These are phyloP conservation scores for Ophiostoma ips DNA, from an alignment of 2,329 filamentous ascomycete genomes.

Conservation along the genomic window DNA sequence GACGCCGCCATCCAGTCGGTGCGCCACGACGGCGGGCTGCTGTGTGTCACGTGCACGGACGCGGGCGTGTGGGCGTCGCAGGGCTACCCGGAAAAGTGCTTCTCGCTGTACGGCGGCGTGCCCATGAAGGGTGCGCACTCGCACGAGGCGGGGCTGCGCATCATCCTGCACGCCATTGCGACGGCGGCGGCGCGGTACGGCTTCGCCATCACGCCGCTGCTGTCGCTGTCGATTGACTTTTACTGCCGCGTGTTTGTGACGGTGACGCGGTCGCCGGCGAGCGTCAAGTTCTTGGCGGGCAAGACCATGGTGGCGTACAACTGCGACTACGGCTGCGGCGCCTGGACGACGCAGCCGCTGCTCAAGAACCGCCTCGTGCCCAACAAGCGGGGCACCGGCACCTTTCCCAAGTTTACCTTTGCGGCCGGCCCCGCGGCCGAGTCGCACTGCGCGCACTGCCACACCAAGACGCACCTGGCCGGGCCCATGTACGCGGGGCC, in stretches of 20 bases:
- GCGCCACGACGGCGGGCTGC: slow-evolving; percentile 68
- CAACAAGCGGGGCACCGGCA: slow-evolving; percentile 56
- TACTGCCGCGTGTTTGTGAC: slow-evolving; percentile 83
- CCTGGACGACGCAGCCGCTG: slow-evolving; percentile 73
- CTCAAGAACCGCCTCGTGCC: slow-evolving; percentile 51
- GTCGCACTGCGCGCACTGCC: slow-evolving; percentile 67
- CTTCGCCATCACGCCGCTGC: slow-evolving; percentile 72
- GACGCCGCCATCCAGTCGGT: slow-evolving; percentile 82
- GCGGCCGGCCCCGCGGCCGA: slow-evolving; percentile 55
- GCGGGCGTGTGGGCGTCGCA: slow-evolving; percentile 89
- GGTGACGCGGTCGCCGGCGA: slow-evolving; percentile 62
- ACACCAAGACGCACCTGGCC: slow-evolving; percentile 69
- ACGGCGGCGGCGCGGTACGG: slow-evolving; percentile 74
- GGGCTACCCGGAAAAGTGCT: slow-evolving; percentile 89
- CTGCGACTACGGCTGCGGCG: slow-evolving; percentile 82
- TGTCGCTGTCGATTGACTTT: slow-evolving; percentile 92
- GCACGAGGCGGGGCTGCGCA: slow-evolving; percentile 77
- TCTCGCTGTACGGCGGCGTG: slow-evolving; percentile 80
- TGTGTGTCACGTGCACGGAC: slow-evolving; percentile 95
- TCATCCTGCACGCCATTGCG: slow-evolving; percentile 74
- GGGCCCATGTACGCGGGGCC: slow-evolving; percentile 94
- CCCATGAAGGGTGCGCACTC: slow-evolving; percentile 74
- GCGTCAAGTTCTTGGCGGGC: slow-evolving; percentile 79
- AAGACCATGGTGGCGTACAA: slow-evolving; percentile 90
- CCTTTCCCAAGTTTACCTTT: slow-evolving; percentile 67